Conservation (phyloP, 495 filamentous ascomycete species). For the Podospora fimiseda region DNA sequence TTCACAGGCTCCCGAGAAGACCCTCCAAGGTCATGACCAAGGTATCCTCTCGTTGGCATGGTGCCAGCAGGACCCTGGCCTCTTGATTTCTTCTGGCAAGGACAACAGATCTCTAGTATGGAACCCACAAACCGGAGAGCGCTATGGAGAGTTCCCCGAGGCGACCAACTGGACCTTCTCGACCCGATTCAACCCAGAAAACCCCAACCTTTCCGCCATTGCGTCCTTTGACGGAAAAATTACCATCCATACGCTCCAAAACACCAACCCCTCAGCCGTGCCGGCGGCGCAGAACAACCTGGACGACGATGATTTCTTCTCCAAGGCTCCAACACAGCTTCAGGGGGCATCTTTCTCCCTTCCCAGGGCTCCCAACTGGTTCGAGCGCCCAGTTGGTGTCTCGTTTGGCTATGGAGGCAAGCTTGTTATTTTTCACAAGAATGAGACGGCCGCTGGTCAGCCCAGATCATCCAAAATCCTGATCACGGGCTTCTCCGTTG, state of each 20-base stretch:
- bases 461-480: constrained; percentile 66
- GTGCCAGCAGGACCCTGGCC: constrained; percentile 86
- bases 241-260: constrained; percentile 84
- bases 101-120: constrained; percentile 94
- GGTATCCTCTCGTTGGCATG: constrained; percentile 92
- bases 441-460: constrained; percentile 51
- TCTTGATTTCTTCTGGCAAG: constrained; percentile 91
- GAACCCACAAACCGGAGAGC: constrained; percentile 86
- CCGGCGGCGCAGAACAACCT: constrained; percentile 49
- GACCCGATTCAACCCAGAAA: constrained; percentile 88
- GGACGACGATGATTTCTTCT: constrained; percentile 96
- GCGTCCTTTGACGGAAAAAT: constrained; percentile 97
- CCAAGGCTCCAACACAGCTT: constrained; percentile 81
- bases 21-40: constrained; percentile 79
- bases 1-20: constrained; percentile 88
- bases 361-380: constrained; percentile 80
- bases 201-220: constrained; percentile 84
- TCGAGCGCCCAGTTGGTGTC: constrained; percentile 75
- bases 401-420: constrained; percentile 97
- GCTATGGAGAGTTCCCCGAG: constrained; percentile 87
- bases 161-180: constrained; percentile 99
- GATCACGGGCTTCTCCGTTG: constrained; percentile 82
- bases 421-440: constrained; percentile 65
- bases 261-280: constrained; percentile 63
- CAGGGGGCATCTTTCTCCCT: constrained; percentile 85